phyloP scores from a whole-genome alignment of 75 land plant genomes.

The Cryptomeria japonica region DNA sequence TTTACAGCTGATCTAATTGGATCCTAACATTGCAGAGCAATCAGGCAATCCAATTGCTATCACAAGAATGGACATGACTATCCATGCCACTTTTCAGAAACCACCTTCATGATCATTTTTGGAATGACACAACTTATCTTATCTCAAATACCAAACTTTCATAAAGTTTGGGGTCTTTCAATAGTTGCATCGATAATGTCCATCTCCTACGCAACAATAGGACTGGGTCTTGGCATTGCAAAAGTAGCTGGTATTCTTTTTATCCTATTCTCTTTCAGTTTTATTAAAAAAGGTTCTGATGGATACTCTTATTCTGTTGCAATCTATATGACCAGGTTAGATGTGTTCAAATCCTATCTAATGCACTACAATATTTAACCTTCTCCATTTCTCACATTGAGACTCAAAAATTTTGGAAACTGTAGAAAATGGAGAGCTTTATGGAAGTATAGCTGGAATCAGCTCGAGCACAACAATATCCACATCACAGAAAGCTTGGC shows the following conservation, averaged over 20 bases:
- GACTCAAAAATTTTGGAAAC: neutral
- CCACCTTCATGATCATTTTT: constrained; percentile 19
- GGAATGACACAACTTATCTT: constrained; percentile 19
- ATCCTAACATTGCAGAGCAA: constrained; percentile 25
- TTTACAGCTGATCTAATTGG: neutral
- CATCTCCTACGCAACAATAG: constrained; percentile 23
- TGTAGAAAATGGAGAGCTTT: constrained; percentile 60
- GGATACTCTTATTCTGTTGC: neutral
- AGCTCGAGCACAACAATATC: constrained; percentile 10
- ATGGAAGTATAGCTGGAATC: constrained; percentile 64
- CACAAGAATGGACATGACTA: constrained; percentile 20
- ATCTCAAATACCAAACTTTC: constrained; percentile 25
- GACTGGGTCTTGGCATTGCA: constrained; percentile 25
- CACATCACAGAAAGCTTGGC: constrained; percentile 52
- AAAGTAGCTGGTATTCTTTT: constrained; percentile 16
- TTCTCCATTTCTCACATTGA: neutral
- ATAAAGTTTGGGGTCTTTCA: constrained; percentile 27
- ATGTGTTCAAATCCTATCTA: neutral
- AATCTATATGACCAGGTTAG: neutral
- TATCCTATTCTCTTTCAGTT: neutral
- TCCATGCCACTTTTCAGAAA: constrained; percentile 9
- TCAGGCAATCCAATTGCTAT: constrained; percentile 24
- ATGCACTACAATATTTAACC: neutral
- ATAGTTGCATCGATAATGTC: constrained; percentile 29
- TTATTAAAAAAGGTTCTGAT: neutral